Conservation (phyloP, 352 stramenopile genomes). For the Phytophthora gonapodyides region DNA sequence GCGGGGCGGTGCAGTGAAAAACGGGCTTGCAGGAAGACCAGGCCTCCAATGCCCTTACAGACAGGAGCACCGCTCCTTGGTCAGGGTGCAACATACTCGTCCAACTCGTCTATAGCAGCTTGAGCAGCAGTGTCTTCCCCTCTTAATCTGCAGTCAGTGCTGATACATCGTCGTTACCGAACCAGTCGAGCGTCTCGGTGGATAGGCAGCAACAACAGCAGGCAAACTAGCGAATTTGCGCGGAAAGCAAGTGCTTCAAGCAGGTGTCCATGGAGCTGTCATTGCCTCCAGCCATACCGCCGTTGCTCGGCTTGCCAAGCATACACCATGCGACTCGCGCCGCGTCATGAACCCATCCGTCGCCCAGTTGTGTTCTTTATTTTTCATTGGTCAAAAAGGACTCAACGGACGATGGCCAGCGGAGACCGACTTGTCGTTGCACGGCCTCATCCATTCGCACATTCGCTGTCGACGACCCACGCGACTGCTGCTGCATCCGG, state of each 20-base stretch:
- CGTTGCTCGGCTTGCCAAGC: background rate
- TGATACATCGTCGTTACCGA: no score
- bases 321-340: background rate
- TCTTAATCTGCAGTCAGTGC: no score
- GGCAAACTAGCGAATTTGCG: slow-evolving; percentile 21
- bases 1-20: no score
- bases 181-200: background rate
- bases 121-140: no score
- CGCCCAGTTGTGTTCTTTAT: slow-evolving; percentile 20
- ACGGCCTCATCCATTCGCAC: slow-evolving; percentile 10
- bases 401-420: slow-evolving; percentile 8
- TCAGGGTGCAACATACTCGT: no score
- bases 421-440: background rate
- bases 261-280: background rate
- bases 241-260: background rate
- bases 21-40: no score
- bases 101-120: no score
- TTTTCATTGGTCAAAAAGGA: slow-evolving; percentile 16
- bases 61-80: no score
- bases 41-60: no score
- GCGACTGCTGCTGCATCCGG: no score
- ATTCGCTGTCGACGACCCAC: slow-evolving; percentile 15
- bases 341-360: slow-evolving; percentile 11
- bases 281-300: slow-evolving; percentile 12
- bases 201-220: slow-evolving; percentile 14